Evolutionary conservation across 768 basidiomycete species (phyloP).

Genomic region (Tulasnella sp.): DNA sequence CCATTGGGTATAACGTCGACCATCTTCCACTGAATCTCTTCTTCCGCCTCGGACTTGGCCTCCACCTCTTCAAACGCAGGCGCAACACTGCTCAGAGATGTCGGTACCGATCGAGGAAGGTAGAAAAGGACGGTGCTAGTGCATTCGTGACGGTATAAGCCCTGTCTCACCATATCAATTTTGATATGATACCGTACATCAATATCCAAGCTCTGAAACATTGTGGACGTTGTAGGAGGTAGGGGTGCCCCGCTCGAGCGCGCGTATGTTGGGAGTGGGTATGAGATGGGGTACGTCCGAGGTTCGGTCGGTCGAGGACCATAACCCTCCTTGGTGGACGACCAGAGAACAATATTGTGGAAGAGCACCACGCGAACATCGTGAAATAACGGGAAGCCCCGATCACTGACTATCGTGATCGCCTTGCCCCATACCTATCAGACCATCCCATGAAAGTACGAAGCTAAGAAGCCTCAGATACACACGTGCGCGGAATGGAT

Average conservation of each 20-base stretch:
- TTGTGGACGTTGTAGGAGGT: background rate
- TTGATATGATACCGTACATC: slow-evolving; percentile 4
- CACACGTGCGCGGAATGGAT: too few relatives aligned
- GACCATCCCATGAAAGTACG: too few relatives aligned
- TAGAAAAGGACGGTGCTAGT: slow-evolving; percentile 1
- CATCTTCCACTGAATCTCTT: slow-evolving; percentile 6
- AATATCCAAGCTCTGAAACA: background rate
- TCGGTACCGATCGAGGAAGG: slow-evolving; percentile 2
- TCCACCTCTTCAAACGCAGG: background rate
- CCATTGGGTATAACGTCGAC: background rate
- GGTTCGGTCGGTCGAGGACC: background rate
- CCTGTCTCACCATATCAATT: slow-evolving; percentile 8
- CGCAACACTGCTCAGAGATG: background rate
- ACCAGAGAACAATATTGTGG: background rate
- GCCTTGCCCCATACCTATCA: slow-evolving; percentile 7
- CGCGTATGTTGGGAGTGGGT: slow-evolving; percentile 9
- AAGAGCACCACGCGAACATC: background rate
- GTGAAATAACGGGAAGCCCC: background rate
- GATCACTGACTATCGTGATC: background rate
- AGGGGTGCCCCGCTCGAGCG: background rate
- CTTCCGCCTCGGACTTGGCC: background rate
- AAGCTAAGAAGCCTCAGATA: too few relatives aligned
- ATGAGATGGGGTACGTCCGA: slow-evolving; percentile 1
- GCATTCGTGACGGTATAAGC: background rate
- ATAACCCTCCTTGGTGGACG: background rate